A percentile compares a stretch with the other conserved stretches of the same genome.
Evolutionary conservation across 106 monocot species (phyloP).

Genomic region (Allium sativum): DNA sequence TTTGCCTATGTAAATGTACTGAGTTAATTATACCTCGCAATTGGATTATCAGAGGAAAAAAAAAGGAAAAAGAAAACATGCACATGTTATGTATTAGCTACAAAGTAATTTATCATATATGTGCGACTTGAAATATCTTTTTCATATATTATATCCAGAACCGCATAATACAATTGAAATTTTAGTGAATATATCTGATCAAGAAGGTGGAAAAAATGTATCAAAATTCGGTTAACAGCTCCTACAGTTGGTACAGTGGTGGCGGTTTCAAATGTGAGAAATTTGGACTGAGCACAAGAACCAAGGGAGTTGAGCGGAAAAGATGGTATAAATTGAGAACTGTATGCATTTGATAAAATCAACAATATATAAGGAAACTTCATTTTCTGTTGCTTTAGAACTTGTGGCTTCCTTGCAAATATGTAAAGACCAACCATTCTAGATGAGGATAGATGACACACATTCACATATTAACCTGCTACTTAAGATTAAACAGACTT

Average conservation of each 20-base stretch:
- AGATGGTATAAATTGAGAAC: not conserved
- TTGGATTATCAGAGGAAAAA: too few species aligned
- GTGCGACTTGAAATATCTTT: not conserved
- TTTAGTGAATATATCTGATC: not conserved
- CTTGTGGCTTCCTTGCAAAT: not conserved
- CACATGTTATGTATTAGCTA: too few species aligned
- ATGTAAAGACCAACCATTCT: not conserved
- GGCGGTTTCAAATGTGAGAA: slow-evolving; percentile 1
- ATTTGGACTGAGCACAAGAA: not conserved
- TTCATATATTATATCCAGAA: not conserved
- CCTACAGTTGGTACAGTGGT: slow-evolving; percentile 11
- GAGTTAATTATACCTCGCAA: too few species aligned
- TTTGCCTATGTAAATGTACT: too few species aligned
- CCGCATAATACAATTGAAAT: not conserved
- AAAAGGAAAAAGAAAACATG: too few species aligned
- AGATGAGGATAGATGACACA: not conserved
- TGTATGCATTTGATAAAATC: not conserved
- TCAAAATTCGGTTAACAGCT: slow-evolving; percentile 12
- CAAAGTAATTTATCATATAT: not conserved
- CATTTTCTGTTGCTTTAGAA: not conserved
- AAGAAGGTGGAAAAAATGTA: not conserved
- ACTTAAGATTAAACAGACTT: not conserved
- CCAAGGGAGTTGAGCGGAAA: not conserved
- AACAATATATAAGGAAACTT: not conserved
- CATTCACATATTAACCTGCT: not conserved